phyloP scores from a whole-genome alignment of 495 filamentous ascomycete species.

The Penicillium crystallinum region DNA sequence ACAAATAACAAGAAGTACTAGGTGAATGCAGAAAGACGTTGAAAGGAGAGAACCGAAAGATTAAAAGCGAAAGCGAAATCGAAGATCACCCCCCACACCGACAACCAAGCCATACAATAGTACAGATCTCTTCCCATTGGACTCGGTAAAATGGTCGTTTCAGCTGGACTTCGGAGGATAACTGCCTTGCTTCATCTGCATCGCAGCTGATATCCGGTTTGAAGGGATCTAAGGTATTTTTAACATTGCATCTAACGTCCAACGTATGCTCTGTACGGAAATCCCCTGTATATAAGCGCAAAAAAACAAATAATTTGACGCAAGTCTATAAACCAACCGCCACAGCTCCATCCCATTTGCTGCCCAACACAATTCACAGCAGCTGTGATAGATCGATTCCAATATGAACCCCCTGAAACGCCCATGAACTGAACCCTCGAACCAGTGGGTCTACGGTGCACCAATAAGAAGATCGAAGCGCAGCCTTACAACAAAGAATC shows the following conservation, averaged over 20 bases:
- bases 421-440: slow-evolving; percentile 3
- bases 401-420: slow-evolving; percentile 24
- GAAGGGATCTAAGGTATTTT: neutral
- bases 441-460: slow-evolving; percentile 12
- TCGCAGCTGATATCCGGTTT: neutral
- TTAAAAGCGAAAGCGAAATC: slow-evolving; percentile 4
- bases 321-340: neutral
- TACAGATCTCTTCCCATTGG: neutral
- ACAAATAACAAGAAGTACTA: neutral
- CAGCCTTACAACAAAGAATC: neutral
- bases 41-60: slow-evolving; percentile 8
- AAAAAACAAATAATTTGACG: neutral
- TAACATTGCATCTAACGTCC: neutral
- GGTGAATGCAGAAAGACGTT: slow-evolving; percentile 4
- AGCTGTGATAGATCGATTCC: neutral
- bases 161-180: slow-evolving; percentile 4
- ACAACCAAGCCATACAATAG: slow-evolving; percentile 1
- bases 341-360: neutral
- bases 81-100: slow-evolving; percentile 8
- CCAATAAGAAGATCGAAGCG: neutral
- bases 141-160: slow-evolving; percentile 1
- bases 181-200: slow-evolving; percentile 7
- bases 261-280: neutral
- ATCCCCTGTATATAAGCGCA: too few relatives aligned
- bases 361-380: neutral